These are phyloP conservation scores for Sugiyamaella valdiviana DNA, from an alignment of 805 yeast species.

Conservation along the genomic window DNA sequence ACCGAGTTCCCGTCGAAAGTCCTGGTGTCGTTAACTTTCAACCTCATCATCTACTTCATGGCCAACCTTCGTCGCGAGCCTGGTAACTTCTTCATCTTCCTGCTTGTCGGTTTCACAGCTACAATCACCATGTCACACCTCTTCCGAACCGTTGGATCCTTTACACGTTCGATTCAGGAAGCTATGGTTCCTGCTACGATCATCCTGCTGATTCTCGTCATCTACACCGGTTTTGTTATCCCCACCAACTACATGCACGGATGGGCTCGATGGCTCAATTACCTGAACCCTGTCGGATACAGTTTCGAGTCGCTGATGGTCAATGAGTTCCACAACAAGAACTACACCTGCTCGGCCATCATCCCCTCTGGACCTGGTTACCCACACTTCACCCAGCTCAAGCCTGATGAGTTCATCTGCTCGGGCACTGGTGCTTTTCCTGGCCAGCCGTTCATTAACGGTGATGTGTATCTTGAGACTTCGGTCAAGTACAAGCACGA, in stretches of 20 bases:
- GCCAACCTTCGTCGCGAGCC: constrained; percentile 46
- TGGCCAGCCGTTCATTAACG: constrained; percentile 46
- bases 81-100: constrained; percentile 50
- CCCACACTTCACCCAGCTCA: constrained; percentile 15
- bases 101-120: constrained; percentile 38
- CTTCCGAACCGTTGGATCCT: constrained; percentile 39
- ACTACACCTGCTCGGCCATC: constrained; percentile 34
- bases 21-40: constrained; percentile 40
- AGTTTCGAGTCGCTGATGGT: constrained; percentile 42
- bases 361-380: constrained; percentile 46
- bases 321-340: constrained; percentile 41
- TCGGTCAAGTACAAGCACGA: constrained; percentile 40
- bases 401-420: constrained; percentile 42
- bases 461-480: constrained; percentile 42
- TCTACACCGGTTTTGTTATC: constrained; percentile 45
- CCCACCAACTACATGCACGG: constrained; percentile 42
- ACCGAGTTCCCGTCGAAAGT: constrained; percentile 52
- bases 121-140: constrained; percentile 53
- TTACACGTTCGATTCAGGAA: constrained; percentile 32
- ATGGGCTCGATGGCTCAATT: constrained; percentile 48
- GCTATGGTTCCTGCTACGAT: constrained; percentile 43
- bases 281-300: constrained; percentile 41
- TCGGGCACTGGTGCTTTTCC: constrained; percentile 49
- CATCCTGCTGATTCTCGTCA: constrained; percentile 35
- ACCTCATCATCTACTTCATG: constrained; percentile 48